Base-by-base conservation (phyloP, 768 basidiomycete genomes). In the Russula sp. region DNA sequence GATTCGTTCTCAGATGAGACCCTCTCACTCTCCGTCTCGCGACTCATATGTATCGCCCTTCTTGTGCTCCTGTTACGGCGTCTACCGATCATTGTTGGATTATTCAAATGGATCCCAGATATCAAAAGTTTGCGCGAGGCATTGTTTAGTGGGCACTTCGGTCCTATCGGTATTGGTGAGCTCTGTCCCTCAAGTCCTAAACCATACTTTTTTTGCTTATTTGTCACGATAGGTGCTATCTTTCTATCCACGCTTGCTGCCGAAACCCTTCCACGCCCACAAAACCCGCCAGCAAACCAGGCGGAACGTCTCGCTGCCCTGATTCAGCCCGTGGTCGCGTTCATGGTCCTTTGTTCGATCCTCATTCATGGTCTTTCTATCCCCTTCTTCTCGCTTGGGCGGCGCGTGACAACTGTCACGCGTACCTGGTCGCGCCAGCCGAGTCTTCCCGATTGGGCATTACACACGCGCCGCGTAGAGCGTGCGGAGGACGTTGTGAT, bases 91-190 rank as follows among this genome's bases (percentile, higher is more conserved):
- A 89, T 98, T 73, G 76, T 97, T 29, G 84, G 83, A 0, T 72
- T 95, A 43, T 97, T 96, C 75, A 86, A 77, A 69, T 98, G 88
- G 83, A 96, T 98, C 61, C 97, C 97, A 0, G 96, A 99, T 70
- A 83, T 98, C 67, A 97, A 96, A 77, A 98, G 89, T 0, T 83
- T 94, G 63, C 80, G 92, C 48, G 97, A 99, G 74, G 96, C 97
- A 0, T 66, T 95, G 4, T 99, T 99, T 73, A 88, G 84, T 43
- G 97, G 97, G 0, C 95, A 98, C 75, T 99, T 98, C 71, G 96
- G 93, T 13, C 90, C 91, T 22, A 90, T 90, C 64, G 87, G 88
- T 35, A 81, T 91, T 54, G 88, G 87, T 81, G 61, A 66, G 79
- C 69, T 38, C 32, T 18, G 8, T 35, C 34, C 2, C 8, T 20